Conservation (phyloP, 192 early-diverging fungal genomes). For the Dissophora globulifera region DNA sequence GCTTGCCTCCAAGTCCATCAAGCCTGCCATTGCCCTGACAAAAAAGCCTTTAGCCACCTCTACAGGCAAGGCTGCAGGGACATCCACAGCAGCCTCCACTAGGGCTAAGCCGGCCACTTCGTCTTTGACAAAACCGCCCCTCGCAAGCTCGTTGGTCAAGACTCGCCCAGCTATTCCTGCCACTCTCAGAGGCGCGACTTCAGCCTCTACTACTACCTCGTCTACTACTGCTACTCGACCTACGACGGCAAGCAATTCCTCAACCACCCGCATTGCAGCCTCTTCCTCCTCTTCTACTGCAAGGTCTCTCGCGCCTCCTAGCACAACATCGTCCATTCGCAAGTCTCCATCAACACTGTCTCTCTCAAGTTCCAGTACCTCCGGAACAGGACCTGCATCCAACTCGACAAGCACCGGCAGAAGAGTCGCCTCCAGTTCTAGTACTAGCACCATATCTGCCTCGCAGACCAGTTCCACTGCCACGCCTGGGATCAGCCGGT, state of each 20-base stretch:
- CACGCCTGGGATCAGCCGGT: constrained; percentile 7
- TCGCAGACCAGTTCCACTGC: constrained; percentile 9
- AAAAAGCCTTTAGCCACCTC: constrained; percentile 32
- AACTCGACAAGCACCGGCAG: constrained; percentile 5
- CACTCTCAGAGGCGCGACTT: constrained; percentile 19
- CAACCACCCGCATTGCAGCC: not conserved
- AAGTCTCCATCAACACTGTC: constrained; percentile 38
- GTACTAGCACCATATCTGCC: not conserved
- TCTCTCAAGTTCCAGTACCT: constrained; percentile 12
- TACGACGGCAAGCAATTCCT: too few relatives aligned
- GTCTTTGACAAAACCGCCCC: constrained; percentile 20
- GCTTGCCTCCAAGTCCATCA: not conserved
- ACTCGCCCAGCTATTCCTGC: constrained; percentile 29
- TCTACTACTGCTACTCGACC: constrained; percentile 16
- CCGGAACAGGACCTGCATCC: not conserved
- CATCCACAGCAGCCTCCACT: constrained; percentile 7
- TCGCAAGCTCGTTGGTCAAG: constrained; percentile 2
- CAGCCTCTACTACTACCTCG: constrained; percentile 27
- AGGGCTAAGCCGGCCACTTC: constrained; percentile 6
- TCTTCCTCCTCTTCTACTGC: constrained; percentile 5
- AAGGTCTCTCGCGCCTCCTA: not conserved
- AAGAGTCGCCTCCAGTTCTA: constrained; percentile 41
- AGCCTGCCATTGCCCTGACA: constrained; percentile 20
- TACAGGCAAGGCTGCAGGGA: constrained; percentile 4
- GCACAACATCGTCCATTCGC: constrained; percentile 12